phyloP scores from a whole-genome alignment of 2,329 filamentous ascomycete genomes.

The Orbilia oligospora region DNA sequence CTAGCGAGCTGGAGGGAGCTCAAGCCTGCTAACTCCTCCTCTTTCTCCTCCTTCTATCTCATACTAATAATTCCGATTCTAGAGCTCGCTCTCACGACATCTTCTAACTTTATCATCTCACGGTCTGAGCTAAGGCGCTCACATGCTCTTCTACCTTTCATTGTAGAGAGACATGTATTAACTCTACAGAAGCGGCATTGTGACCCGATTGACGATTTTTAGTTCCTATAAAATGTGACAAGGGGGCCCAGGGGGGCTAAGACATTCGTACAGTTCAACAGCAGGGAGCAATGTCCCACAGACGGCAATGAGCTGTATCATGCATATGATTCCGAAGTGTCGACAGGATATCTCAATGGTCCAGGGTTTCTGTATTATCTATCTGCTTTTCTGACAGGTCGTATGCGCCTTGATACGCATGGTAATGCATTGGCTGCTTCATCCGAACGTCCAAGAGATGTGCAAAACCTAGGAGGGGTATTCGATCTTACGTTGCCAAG shows the following conservation, averaged over 20 bases:
- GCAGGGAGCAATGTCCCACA: neutral
- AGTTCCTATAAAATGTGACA: neutral
- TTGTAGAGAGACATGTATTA: neutral
- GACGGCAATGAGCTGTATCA: neutral
- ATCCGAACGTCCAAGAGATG: conserved; percentile 40
- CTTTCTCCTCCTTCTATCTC: conserved; percentile 28
- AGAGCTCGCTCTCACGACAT: conserved; percentile 52
- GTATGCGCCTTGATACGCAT: neutral
- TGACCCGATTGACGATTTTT: conserved; percentile 50
- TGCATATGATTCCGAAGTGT: conserved; percentile 21
- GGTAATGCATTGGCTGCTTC: conserved; percentile 50
- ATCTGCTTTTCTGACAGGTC: conserved; percentile 4
- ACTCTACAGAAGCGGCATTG: conserved; percentile 34
- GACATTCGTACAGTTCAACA: conserved; percentile 7
- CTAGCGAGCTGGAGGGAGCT: conserved; percentile 44
- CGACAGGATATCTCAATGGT: conserved; percentile 2
- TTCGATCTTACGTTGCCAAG: conserved; percentile 33
- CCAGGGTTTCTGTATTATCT: neutral
- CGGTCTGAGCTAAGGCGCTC: neutral
- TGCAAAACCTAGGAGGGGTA: conserved; percentile 13
- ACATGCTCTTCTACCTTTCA: conserved; percentile 7
- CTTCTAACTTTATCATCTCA: conserved; percentile 30
- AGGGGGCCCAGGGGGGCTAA: conserved; percentile 15
- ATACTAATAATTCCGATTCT: conserved; percentile 7
- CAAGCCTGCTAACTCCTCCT: conserved; percentile 11